Evolutionary conservation across 1,284 basidiomycete species (phyloP).

Genomic region (Moniliophthora roreri): DNA sequence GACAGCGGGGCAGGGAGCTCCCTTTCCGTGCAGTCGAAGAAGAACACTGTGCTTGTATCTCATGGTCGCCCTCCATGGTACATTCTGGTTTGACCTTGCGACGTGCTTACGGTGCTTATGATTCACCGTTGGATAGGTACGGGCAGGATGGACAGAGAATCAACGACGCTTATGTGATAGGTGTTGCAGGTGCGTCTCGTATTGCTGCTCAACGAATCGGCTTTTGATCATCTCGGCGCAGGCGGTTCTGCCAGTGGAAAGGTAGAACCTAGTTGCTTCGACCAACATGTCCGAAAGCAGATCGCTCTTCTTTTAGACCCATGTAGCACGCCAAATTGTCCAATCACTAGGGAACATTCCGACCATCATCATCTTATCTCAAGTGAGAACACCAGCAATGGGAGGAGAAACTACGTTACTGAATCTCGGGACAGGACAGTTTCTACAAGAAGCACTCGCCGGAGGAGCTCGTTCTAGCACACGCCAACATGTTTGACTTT

Average conservation of each 20-base stretch:
- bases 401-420: not conserved
- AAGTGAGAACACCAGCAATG: constrained; percentile 41
- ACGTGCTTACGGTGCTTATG: constrained; percentile 1
- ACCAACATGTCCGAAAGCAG: not conserved
- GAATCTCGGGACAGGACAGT: constrained; percentile 64
- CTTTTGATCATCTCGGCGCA: constrained; percentile 25
- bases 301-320: constrained; percentile 56
- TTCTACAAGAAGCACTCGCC: constrained; percentile 86
- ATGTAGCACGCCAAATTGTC: constrained; percentile 89
- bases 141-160: constrained; percentile 68
- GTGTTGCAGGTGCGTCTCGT: constrained; percentile 74
- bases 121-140: constrained; percentile 54
- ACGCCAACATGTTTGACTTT: constrained; percentile 86
- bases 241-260: constrained; percentile 94
- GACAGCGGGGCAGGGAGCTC: not conserved
- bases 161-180: constrained; percentile 86
- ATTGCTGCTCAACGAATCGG: constrained; percentile 15
- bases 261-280: constrained; percentile 43
- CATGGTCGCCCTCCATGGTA: constrained; percentile 84
- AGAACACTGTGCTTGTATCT: constrained; percentile 82
- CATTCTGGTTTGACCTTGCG: constrained; percentile 19
- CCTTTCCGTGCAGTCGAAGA: constrained; percentile 41
- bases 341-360: constrained; percentile 82
- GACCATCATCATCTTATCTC: constrained; percentile 86
- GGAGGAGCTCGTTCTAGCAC: constrained; percentile 81